These are phyloP conservation scores for Chalciporus sp. DNA, from an alignment of 1,284 basidiomycete species.

Conservation along the genomic window DNA sequence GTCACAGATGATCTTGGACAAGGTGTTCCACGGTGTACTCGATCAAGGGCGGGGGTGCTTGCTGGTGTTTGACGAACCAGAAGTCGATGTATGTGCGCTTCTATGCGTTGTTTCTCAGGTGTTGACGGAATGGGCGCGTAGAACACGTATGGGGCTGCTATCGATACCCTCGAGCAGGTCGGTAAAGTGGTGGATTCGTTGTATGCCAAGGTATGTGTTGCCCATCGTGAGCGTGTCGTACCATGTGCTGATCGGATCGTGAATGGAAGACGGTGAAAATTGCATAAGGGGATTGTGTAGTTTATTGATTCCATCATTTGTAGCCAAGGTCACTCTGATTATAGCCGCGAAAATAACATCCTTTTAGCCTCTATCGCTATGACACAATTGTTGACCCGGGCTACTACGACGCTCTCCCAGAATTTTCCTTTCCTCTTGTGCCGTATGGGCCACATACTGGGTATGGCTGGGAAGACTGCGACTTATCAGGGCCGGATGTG, in stretches of 20 bases:
- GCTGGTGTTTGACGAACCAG: slow-evolving; percentile 84
- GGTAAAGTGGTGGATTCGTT: slow-evolving; percentile 90
- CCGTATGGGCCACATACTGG: too few relatives aligned
- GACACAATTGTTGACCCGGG: too few relatives aligned
- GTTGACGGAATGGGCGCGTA: slow-evolving; percentile 32
- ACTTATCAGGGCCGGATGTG: too few relatives aligned
- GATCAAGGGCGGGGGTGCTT: slow-evolving; percentile 95
- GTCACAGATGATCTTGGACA: slow-evolving; percentile 98
- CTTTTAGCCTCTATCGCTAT: too few relatives aligned
- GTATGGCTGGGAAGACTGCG: too few relatives aligned
- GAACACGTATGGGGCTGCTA: slow-evolving; percentile 85
- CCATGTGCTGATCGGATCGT: not conserved
- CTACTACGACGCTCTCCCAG: too few relatives aligned
- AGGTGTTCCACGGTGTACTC: slow-evolving; percentile 90
- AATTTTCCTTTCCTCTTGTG: too few relatives aligned
- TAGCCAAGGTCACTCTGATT: too few relatives aligned
- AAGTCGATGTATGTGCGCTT: slow-evolving; percentile 69
- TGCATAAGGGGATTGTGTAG: slow-evolving; percentile 19
- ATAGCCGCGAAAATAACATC: too few relatives aligned
- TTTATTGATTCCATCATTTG: too few relatives aligned
- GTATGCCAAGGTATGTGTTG: slow-evolving; percentile 75
- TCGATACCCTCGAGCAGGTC: slow-evolving; percentile 89
- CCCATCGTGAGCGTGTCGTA: too few relatives aligned
- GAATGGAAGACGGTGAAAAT: slow-evolving; percentile 26
- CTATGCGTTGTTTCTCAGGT: not conserved